These are phyloP conservation scores for Durotheca rogersii DNA, from an alignment of 495 filamentous ascomycete genomes.

Conservation along the genomic window DNA sequence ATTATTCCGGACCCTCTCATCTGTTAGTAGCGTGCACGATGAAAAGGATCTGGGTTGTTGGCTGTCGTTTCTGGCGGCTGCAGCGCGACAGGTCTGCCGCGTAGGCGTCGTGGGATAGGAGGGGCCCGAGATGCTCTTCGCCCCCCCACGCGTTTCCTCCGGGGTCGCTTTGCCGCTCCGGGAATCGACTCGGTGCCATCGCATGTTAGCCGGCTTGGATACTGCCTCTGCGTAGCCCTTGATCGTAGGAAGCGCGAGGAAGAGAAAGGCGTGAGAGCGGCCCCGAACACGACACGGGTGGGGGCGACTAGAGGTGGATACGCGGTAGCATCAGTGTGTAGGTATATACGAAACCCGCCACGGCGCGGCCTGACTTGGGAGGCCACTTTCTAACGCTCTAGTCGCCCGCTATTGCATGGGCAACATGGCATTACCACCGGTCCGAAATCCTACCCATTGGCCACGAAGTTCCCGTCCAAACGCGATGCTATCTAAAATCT, in stretches of 20 bases:
- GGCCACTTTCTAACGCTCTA: not conserved
- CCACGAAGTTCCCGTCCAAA: not conserved
- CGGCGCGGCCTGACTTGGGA: not conserved
- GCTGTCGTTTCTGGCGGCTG: not conserved
- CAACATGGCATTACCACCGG: not conserved
- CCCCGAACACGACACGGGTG: not conserved
- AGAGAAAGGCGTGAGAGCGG: not conserved
- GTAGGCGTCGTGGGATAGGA: no score
- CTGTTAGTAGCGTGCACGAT: not conserved
- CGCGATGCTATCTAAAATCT: not conserved
- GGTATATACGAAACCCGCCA: not conserved
- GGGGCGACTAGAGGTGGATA: not conserved
- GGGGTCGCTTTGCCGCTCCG: not conserved
- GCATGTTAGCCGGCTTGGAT: not conserved
- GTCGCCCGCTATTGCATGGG: not conserved
- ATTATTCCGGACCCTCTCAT: not conserved
- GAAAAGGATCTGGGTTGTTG: not conserved
- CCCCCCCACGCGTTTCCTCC: not conserved
- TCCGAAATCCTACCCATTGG: not conserved
- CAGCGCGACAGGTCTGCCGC: no score
- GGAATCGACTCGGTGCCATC: not conserved
- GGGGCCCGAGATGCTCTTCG: no score
- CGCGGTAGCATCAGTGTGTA: not conserved
- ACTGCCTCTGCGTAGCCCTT: no score
- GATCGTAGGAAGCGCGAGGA: no score